Conservation (phyloP, 768 basidiomycete genomes). For the Panaeolus cyanescens region DNA sequence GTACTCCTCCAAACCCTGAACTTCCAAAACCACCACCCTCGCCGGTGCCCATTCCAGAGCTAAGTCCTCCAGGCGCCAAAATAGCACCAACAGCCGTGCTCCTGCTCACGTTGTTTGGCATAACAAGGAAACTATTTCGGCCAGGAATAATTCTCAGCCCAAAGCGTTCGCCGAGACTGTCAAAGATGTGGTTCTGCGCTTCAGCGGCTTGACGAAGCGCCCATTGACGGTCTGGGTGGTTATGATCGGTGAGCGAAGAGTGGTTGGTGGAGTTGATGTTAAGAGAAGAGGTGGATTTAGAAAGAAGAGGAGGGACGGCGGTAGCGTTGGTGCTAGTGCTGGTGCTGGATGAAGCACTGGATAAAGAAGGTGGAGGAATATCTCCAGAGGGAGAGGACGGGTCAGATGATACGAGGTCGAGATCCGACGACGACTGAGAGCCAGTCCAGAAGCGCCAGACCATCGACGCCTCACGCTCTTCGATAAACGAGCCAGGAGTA, state of each 20-base stretch:
- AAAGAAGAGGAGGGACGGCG: not conserved
- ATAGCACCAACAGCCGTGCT: conserved; percentile 85
- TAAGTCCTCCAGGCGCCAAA: conserved; percentile 59
- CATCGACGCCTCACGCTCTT: conserved; percentile 80
- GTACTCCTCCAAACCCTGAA: not conserved
- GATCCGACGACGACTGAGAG: conserved; percentile 15
- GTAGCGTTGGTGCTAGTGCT: not conserved
- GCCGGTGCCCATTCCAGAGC: not conserved
- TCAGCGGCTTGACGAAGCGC: conserved; percentile 86
- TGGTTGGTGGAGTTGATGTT: not conserved
- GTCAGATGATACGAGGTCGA: conserved; percentile 17
- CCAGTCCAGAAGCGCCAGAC: conserved; percentile 87
- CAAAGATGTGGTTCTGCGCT: conserved; percentile 91
- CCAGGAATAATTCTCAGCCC: conserved; percentile 84
- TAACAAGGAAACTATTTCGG: conserved; percentile 75
- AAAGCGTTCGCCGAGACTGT: conserved; percentile 82
- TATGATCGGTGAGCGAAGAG: conserved; percentile 13
- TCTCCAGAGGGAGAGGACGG: not conserved
- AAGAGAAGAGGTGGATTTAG: not conserved
- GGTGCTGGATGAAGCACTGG: too few species aligned
- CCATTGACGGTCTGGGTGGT: conserved; percentile 71
- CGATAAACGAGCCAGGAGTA: conserved; percentile 83
- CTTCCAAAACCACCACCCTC: not conserved
- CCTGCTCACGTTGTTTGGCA: conserved; percentile 82
- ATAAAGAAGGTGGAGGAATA: not conserved